Evolutionary conservation across 306 rosid genomes (phyloP).

Genomic region (Mimosa bimucronata): DNA sequence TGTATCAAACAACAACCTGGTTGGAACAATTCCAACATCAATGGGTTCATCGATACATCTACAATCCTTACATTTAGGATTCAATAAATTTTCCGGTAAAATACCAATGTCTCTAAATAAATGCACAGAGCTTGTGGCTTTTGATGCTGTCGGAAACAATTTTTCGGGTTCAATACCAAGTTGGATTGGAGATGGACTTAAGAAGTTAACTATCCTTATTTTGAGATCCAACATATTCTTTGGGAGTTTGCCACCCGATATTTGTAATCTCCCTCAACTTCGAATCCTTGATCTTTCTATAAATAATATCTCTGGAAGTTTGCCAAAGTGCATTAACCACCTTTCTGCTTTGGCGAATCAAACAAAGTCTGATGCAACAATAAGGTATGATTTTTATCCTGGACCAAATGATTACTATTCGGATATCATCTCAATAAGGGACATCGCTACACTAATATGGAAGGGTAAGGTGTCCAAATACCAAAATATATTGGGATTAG

Average conservation of each 20-base stretch:
- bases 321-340: neutral
- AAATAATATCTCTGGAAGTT: neutral
- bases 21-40: constrained; percentile 13
- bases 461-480: neutral
- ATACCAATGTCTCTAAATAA: constrained; percentile 2
- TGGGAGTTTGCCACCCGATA: neutral
- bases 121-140: neutral
- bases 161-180: neutral
- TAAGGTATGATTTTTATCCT: no score
- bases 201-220: neutral
- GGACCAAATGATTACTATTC: no score
- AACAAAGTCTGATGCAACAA: neutral
- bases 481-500: neutral
- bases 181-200: constrained; percentile 8
- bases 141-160: constrained; percentile 1
- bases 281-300: constrained; percentile 20
- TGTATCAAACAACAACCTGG: neutral
- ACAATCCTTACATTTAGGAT: neutral
- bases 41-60: neutral
- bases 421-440: no score
- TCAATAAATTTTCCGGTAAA: neutral
- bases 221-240: constrained; percentile 5
- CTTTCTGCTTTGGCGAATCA: neutral
- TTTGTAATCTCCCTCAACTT: neutral
- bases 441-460: neutral